Percentiles rank a stretch among this genome's conserved stretches.
phyloP scores from a whole-genome alignment of 768 basidiomycete genomes.

The Mycena rosella region DNA sequence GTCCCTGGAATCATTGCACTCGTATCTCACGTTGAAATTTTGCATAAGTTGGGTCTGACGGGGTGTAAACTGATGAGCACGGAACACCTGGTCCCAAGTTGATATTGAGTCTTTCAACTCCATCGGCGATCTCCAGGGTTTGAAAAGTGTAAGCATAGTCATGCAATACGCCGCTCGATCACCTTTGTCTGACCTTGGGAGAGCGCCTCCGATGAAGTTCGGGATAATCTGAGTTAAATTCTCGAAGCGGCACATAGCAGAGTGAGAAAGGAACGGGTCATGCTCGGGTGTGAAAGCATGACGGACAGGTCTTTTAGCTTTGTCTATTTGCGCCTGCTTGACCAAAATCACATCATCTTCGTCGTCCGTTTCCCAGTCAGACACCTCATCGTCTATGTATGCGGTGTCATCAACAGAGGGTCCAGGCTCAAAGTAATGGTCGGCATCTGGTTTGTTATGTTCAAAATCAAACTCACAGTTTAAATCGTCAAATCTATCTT shows the following conservation, averaged over 20 bases:
- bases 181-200: slow-evolving; percentile 44
- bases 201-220: slow-evolving; percentile 45
- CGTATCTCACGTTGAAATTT: slow-evolving; percentile 44
- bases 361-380: neutral
- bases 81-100: neutral
- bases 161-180: slow-evolving; percentile 35
- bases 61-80: neutral
- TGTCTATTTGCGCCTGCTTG: neutral
- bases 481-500: neutral
- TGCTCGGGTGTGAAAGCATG: neutral
- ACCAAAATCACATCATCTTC: neutral
- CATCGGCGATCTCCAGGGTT: slow-evolving; percentile 39
- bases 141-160: slow-evolving; percentile 50
- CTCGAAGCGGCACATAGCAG: neutral
- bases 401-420: neutral
- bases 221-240: slow-evolving; percentile 28
- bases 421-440: neutral
- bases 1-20: slow-evolving; percentile 44
- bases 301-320: neutral
- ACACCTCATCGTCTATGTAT: neutral
- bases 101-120: slow-evolving; percentile 34
- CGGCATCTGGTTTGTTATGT: neutral
- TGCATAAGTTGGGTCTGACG: slow-evolving; percentile 30
- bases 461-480: neutral
- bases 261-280: neutral